Percentiles rank a stretch among this genome's conserved stretches.
These are phyloP conservation scores for Prunus dulcis DNA, from an alignment of 306 rosid genomes.

Conservation along the genomic window DNA sequence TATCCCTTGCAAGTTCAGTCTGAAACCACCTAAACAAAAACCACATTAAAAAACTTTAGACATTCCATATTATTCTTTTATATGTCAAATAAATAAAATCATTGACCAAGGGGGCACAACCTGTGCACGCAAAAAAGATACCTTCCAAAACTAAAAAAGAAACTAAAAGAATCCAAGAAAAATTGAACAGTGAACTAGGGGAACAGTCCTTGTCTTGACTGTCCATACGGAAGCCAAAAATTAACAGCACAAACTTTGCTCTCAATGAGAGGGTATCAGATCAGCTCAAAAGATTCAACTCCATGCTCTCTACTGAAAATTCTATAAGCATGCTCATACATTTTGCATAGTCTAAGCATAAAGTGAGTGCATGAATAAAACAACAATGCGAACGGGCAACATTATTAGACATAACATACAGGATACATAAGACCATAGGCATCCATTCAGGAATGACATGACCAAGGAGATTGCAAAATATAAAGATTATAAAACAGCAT, in stretches of 20 bases:
- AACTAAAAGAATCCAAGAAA: background rate
- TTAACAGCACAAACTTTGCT: background rate
- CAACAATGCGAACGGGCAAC: background rate
- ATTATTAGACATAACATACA: background rate
- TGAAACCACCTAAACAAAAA: constrained; percentile 77
- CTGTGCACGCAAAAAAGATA: background rate
- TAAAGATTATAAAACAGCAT: background rate
- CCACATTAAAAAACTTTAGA: constrained; percentile 51
- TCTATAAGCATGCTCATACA: background rate
- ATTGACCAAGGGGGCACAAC: background rate
- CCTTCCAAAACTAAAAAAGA: background rate
- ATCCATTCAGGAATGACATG: background rate
- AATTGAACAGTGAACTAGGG: background rate
- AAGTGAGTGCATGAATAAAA: background rate
- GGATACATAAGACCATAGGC: background rate
- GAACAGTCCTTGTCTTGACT: background rate
- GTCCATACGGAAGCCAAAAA: background rate
- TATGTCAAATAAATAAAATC: background rate
- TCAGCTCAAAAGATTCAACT: background rate
- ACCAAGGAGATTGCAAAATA: background rate
- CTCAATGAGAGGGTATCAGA: background rate
- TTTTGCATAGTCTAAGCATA: background rate
- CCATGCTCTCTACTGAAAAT: background rate
- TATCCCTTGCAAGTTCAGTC: constrained; percentile 93
- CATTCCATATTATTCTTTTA: constrained; percentile 7